Conservation (phyloP, 2,329 filamentous ascomycete genomes). For the Trichoderma citrinoviride region DNA sequence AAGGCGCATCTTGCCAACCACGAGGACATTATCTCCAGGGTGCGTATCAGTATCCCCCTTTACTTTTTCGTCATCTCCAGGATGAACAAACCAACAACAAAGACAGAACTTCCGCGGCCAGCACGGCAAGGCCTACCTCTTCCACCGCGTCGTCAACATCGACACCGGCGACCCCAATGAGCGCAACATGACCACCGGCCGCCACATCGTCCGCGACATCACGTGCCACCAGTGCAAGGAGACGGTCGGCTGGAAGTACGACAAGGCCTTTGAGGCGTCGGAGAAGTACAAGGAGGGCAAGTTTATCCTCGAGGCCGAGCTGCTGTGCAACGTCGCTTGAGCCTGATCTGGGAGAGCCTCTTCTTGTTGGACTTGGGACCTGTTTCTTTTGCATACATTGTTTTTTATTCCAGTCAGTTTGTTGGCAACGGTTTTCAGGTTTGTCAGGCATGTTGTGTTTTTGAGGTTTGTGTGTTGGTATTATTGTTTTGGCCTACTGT, state of each 20-base stretch:
- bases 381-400: no score
- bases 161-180: slow-evolving; percentile 80
- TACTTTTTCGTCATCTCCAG: not conserved
- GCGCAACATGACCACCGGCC: slow-evolving; percentile 96
- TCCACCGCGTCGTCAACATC: slow-evolving; percentile 91
- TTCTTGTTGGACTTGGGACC: no score
- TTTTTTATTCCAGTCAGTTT: no score
- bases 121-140: slow-evolving; percentile 96
- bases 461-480: not conserved
- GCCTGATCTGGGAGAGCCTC: no score
- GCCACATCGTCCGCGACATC: slow-evolving; percentile 93
- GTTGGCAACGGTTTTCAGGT: no score
- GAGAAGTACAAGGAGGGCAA: slow-evolving; percentile 99
- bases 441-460: no score
- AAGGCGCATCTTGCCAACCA: slow-evolving; percentile 94
- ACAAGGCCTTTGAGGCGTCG: slow-evolving; percentile 85
- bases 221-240: slow-evolving; percentile 86
- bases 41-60: slow-evolving; percentile 51
- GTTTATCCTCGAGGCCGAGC: slow-evolving; percentile 90
- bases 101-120: slow-evolving; percentile 95
- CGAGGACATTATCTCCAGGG: slow-evolving; percentile 91
- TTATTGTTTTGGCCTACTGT: not conserved
- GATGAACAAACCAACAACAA: not conserved
- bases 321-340: slow-evolving; percentile 74
- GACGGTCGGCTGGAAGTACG: slow-evolving; percentile 97